phyloP scores from a whole-genome alignment of 2,329 filamentous ascomycete species.

The Fusarium udum region DNA sequence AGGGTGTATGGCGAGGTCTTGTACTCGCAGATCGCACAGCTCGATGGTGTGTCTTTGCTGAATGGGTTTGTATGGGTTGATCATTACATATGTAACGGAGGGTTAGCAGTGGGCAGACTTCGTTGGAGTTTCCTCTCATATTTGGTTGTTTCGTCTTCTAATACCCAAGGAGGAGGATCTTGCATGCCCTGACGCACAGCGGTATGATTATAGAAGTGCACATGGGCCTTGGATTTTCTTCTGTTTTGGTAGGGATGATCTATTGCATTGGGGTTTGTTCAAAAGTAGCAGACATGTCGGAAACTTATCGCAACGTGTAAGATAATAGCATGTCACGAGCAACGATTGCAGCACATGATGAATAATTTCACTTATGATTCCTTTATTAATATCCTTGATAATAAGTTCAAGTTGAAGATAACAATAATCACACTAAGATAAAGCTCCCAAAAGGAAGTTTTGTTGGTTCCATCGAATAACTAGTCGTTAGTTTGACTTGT shows the following conservation, averaged over 20 bases:
- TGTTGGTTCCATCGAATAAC: neutral
- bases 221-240: constrained; percentile 26
- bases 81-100: neutral
- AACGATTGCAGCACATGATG: constrained; percentile 20
- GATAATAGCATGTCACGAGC: constrained; percentile 36
- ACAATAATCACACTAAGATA: neutral
- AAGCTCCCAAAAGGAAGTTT: neutral
- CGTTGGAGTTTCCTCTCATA: constrained; percentile 35
- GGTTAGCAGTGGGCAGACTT: constrained; percentile 10
- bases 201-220: constrained; percentile 26
- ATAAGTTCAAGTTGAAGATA: neutral
- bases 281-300: constrained; percentile 31
- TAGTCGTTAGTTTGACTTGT: constrained; percentile 13
- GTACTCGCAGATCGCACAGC: constrained; percentile 86
- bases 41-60: constrained; percentile 91
- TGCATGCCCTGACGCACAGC: constrained; percentile 41
- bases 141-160: constrained; percentile 32
- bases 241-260: constrained; percentile 16
- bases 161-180: constrained; percentile 39
- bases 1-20: constrained; percentile 81
- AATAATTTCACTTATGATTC: constrained; percentile 11
- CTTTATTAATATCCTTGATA: neutral
- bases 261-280: constrained; percentile 22
- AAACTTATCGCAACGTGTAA: constrained; percentile 19
- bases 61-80: constrained; percentile 73